These are phyloP conservation scores for Clarireedia hainanense DNA, from an alignment of 2,329 filamentous ascomycete genomes.

Conservation along the genomic window DNA sequence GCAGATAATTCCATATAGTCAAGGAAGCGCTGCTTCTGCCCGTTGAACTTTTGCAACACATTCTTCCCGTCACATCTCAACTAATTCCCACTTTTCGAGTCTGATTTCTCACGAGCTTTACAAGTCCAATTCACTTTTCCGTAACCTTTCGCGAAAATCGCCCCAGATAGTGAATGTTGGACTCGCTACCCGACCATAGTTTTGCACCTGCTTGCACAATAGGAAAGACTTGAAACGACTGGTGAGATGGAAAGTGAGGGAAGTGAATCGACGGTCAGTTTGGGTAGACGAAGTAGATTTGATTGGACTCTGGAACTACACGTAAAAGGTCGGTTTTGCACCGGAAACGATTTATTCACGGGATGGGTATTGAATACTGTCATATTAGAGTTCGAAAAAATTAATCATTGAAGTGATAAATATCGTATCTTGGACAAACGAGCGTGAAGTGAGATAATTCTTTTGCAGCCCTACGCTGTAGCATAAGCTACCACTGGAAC, in stretches of 20 bases:
- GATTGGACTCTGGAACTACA: background rate
- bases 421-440: no score
- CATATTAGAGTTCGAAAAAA: no score
- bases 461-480: no score
- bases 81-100: background rate
- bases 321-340: background rate
- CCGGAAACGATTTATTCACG: no score
- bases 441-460: no score
- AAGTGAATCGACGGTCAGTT: background rate
- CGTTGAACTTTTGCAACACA: background rate
- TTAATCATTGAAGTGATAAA: no score
- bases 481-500: no score
- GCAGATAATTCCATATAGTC: background rate
- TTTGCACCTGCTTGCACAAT: background rate
- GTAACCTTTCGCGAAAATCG: background rate
- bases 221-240: background rate
- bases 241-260: background rate
- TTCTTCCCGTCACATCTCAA: background rate
- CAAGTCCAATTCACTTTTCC: background rate
- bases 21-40: background rate
- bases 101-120: no score
- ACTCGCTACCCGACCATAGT: background rate
- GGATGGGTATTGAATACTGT: no score
- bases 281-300: background rate
- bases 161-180: background rate